Evolutionary conservation across 768 basidiomycete species (phyloP), one percentile per base, ranked within the genome.

Genomic region (Mycena capillaripes): DNA sequence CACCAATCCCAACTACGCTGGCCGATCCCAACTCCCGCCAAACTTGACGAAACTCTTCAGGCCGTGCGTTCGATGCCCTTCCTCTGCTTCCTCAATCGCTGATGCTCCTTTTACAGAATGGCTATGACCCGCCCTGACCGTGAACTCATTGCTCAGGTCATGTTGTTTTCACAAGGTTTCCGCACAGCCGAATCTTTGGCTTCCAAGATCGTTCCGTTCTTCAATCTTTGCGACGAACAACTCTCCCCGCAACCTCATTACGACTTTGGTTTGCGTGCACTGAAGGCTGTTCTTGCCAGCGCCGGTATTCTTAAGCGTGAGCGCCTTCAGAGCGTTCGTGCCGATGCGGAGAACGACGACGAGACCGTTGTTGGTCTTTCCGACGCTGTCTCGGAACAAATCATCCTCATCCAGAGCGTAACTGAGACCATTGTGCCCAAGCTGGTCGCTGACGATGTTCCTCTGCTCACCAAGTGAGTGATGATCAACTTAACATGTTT

Each of bases 111-210:
- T 11, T 59, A 34, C 73, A 97, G 96, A 70, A 98, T 99, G 95
- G 96, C 98, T 40, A 99, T 99, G 98, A 98, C 98, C 9, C 92
- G 96, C 60, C 98, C 98, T 29, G 98, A 99, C 81, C 92, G 97
- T 70, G 97, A 99, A 81, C 92, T 99, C 57, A 99, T 99, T 78
- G 98, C 98, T 4, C 98, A 99, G 84, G 98, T 99, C 80, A 97
- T 99, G 95, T 86, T 99, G 55, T 99, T 99, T 86, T 99, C 98
- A 23, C 98, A 99, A 85, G 98, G 98, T 72, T 99, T 99, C 91
- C 92, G 98, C 44, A 97, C 97, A 16, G 98, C 98, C 9, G 98
- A 99, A 82, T 93, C 91, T 0, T 89, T 99, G n/a, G 98, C 98
- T 2, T 96, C 96, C 66, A 99, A 99, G 83, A 95, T 99, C 69